phyloP scores from a whole-genome alignment of 805 yeast species.

The Teunomyces panamensis region DNA sequence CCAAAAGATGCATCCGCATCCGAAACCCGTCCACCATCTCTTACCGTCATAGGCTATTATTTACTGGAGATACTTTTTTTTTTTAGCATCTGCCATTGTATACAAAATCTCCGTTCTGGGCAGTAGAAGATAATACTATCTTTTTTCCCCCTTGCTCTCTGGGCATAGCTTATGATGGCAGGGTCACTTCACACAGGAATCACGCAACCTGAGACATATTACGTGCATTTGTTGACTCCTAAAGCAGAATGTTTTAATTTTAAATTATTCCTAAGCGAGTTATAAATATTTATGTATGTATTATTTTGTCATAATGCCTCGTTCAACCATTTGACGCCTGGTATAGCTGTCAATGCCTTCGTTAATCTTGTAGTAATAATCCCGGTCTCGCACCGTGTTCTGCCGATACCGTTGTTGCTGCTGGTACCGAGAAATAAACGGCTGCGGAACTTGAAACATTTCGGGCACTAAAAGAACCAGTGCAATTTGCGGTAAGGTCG shows the following conservation, averaged over 20 bases:
- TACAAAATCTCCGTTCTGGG: neutral
- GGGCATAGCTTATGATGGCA: neutral
- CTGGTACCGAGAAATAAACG: conserved; percentile 1
- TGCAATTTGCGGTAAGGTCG: neutral
- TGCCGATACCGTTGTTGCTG: conserved; percentile 6
- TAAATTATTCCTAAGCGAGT: neutral
- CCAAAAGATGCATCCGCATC: neutral
- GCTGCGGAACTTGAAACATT: conserved; percentile 3
- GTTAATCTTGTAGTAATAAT: conserved; percentile 17
- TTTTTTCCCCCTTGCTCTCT: neutral
- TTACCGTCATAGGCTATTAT: neutral
- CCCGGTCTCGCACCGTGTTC: conserved; percentile 6
- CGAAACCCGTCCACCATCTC: neutral
- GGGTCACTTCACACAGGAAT: neutral
- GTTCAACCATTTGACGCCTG: conserved; percentile 13
- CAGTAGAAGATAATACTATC: neutral
- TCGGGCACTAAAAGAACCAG: neutral
- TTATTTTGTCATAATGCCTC: conserved; percentile 10
- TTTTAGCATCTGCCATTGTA: neutral
- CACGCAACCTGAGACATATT: neutral
- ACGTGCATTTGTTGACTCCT: too few relatives aligned
- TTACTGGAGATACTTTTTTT: neutral
- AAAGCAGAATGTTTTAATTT: too few relatives aligned
- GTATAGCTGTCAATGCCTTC: conserved; percentile 20
- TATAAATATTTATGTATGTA: neutral